phyloP scores from a whole-genome alignment of 2,329 filamentous ascomycete species.

The Diaporthe amygdali region DNA sequence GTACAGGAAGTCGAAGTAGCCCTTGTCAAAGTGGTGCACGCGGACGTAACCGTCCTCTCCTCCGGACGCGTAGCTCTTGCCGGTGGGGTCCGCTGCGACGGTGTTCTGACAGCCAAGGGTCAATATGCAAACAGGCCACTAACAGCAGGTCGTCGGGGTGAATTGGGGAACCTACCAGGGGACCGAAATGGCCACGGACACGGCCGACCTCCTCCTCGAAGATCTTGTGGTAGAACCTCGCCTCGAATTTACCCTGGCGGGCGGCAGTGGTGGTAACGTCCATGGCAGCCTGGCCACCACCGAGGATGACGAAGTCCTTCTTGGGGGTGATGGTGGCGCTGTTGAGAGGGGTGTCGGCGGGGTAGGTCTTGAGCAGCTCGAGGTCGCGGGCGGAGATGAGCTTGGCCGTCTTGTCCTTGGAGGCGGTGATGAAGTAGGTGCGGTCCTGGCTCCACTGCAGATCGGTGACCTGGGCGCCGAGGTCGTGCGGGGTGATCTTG shows the following conservation, averaged over 20 bases:
- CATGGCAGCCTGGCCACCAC: constrained; percentile 98
- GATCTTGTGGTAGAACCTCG: constrained; percentile 99
- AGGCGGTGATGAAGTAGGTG: constrained; percentile 97
- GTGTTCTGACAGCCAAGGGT: constrained; percentile 66
- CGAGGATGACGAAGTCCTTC: constrained; percentile 97
- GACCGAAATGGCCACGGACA: constrained; percentile 96
- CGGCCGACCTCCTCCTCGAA: constrained; percentile 98
- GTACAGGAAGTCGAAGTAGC: constrained; percentile 98
- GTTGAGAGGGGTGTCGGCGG: constrained; percentile 93
- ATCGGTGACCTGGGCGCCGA: constrained; percentile 83
- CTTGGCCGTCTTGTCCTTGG: constrained; percentile 97
- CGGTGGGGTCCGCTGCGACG: constrained; percentile 89
- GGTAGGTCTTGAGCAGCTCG: constrained; percentile 90
- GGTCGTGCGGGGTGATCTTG: constrained; percentile 85
- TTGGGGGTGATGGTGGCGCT: constrained; percentile 91
- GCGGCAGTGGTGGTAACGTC: constrained; percentile 95
- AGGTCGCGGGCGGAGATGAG: constrained; percentile 87
- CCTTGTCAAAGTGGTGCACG: constrained; percentile 97
- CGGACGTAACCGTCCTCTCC: constrained; percentile 99
- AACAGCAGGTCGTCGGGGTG: no score
- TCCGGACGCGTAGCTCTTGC: constrained; percentile 91
- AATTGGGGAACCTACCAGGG: constrained; percentile 56
- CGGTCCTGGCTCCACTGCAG: constrained; percentile 93
- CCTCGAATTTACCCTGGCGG: constrained; percentile 98
- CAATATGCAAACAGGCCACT: background rate